Base-by-base conservation (phyloP, 257 asterid species). In the Solanum megistacrolobum region DNA sequence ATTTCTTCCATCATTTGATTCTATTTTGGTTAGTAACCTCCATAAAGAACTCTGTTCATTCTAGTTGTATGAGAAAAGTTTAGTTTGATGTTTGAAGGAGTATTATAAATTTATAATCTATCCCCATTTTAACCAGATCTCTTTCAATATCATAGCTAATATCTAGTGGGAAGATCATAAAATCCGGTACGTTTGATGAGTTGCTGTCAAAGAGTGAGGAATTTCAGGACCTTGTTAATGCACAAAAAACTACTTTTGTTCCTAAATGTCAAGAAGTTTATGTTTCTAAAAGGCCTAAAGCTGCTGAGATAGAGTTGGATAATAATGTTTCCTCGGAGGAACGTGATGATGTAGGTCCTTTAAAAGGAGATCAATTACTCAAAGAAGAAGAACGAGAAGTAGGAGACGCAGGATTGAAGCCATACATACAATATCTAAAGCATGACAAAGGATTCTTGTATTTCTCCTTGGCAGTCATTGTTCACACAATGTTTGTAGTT, bases 1-100 rank as follows among this genome's bases (percentile, higher is more conserved):
- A 89, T 96, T 95, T 90, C 98, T 96, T 88, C 98, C 96, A 2
- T 89, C 95, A 8, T 95, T 94, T 88, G 98, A 96, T 90, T 90
- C 84, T 87, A 94, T 96, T 58, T 84, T 96, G 96, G 99, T 96
- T 78, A 78, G 84, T 78, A 6, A 36, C n/a, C n/a, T 78, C 35
- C 32, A 12, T 12, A 3, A 21, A 21, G 16, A 74, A 74, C 82
- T 74, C 1, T 6, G 25, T 20, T 73, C 9, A 35, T 36, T 21
- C 52, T 74, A 74, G 5, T 74, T 35, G 18, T 32, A 3, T 32
- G 35, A 32, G 35, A 32, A 32, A 32, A 32, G 35, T 32, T 32
- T 32, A 32, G 35, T 32, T 1, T 3, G 5, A 32, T 32, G 35
- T 32, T 32, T 32, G 35, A 32, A 32, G 35, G 2, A 2, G 35